Conservation (phyloP, 441 rosid genomes). For the Brassica hybrid region DNA sequence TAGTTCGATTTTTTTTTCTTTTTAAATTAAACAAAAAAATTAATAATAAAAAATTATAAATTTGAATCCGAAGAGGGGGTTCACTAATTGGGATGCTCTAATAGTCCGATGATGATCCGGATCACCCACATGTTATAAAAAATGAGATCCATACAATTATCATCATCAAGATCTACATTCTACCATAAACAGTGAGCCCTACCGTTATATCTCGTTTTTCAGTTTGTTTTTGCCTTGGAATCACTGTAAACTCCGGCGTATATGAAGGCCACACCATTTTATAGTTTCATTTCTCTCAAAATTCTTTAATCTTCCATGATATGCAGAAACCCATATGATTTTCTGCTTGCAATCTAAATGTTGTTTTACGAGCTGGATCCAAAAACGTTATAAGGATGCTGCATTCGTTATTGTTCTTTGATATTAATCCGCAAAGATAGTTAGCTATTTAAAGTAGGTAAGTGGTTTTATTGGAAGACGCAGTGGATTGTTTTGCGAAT, state of each 20-base stretch:
- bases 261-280: not conserved
- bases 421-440: not conserved
- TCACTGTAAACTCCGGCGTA: not conserved
- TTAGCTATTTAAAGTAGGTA: not conserved
- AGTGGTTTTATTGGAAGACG: not conserved
- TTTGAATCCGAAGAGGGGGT: too few relatives aligned
- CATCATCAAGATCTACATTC: not conserved
- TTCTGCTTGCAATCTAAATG: not conserved
- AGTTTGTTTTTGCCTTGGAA: not conserved
- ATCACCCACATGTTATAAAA: not conserved
- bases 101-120: not conserved
- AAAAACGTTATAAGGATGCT: not conserved
- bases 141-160: slow-evolving; percentile 3
- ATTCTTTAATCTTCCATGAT: not conserved
- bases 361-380: not conserved
- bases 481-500: not conserved
- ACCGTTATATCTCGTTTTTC: not conserved
- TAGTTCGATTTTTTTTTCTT: too few relatives aligned
- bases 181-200: not conserved
- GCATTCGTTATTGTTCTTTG: not conserved
- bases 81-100: not conserved
- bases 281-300: not conserved
- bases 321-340: not conserved
- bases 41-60: too few relatives aligned
- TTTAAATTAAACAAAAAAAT: too few relatives aligned